Conservation (phyloP, 805 yeast genomes). For the Lachancea sp. region DNA sequence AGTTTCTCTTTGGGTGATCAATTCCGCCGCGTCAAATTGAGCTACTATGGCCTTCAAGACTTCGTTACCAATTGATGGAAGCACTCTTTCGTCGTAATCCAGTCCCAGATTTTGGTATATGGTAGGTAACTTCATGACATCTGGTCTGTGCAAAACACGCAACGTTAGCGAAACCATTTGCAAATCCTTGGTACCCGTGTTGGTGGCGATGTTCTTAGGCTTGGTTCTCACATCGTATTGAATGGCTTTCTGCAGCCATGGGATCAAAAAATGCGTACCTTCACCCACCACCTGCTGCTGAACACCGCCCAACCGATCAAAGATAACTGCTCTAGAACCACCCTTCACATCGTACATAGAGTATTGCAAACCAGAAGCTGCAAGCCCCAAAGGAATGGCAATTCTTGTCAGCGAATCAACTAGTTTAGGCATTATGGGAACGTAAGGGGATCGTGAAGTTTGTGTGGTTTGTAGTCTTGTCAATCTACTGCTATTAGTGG, state of each 20-base stretch:
- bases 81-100: slow-evolving; percentile 91
- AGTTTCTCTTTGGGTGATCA: slow-evolving; percentile 93
- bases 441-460: too few relatives aligned
- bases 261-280: slow-evolving; percentile 91
- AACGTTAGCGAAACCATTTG: slow-evolving; percentile 92
- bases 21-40: slow-evolving; percentile 92
- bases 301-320: slow-evolving; percentile 87
- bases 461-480: too few relatives aligned
- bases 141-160: slow-evolving; percentile 92
- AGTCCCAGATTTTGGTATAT: slow-evolving; percentile 88
- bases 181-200: slow-evolving; percentile 94
- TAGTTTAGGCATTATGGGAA: slow-evolving; percentile 16
- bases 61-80: slow-evolving; percentile 90
- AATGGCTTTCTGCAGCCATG: slow-evolving; percentile 93
- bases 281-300: slow-evolving; percentile 86
- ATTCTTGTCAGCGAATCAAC: slow-evolving; percentile 34
- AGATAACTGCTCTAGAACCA: slow-evolving; percentile 91
- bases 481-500: too few relatives aligned
- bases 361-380: slow-evolving; percentile 65
- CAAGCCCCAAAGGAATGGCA: slow-evolving; percentile 67
- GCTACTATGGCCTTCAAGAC: slow-evolving; percentile 86
- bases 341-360: slow-evolving; percentile 94
- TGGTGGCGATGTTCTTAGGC: slow-evolving; percentile 88
- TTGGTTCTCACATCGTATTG: slow-evolving; percentile 90
- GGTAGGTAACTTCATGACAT: slow-evolving; percentile 68